Base-by-base conservation (phyloP, 352 stramenopile genomes). In the Achlya hypogyna region DNA sequence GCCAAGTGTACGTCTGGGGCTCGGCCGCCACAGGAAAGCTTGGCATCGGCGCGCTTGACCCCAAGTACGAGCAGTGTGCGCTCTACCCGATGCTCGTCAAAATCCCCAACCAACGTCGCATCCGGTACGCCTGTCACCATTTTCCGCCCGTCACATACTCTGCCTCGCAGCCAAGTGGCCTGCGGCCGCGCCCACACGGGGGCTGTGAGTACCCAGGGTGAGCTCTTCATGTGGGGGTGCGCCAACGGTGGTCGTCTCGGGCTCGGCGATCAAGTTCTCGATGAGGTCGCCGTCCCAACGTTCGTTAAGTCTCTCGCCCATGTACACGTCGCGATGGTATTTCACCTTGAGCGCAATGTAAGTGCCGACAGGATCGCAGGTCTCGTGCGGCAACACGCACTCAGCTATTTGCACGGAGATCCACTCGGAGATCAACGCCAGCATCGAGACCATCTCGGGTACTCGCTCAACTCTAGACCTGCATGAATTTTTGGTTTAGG, bases 161-260 rank as follows among this genome's bases (percentile, higher is more conserved):
- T 6, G 10, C 10, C 12, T 35, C 22, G 54, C 35, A 64, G 54
- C 0, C 68, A 79, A 38, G 74, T 98, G 27, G 97, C 90, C 2
- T 98, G 92, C 51, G 93, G 94, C 12, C 79, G 83, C 25, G 82
- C 84, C 0, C 90, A 97, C 68, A 91, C 77, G 20, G 87, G 81
- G 0, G 83, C 83, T 1, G 83, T 93, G 6, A 79, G 79, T 3
- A 88, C 74, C 1, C 34, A 73, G 0, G 82, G 87, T 0, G 81
- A 92, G 65, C 69, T 95, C 1, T 95, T 92, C 62, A 89, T 94
- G 82, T 95, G 84, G 84, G 94, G 93, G 16, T 97, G 86, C 58
- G 86, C 88, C 18, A 95, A 98, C 71, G 91, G 92, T 29, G 94
- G 94, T 0, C 80, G 93, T 0, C 78, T 98, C 20, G 94, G 94